Evolutionary conservation across 2,329 filamentous ascomycete species (phyloP), one percentile per base, ranked within the genome.

Genomic region (Fusarium devonianum): DNA sequence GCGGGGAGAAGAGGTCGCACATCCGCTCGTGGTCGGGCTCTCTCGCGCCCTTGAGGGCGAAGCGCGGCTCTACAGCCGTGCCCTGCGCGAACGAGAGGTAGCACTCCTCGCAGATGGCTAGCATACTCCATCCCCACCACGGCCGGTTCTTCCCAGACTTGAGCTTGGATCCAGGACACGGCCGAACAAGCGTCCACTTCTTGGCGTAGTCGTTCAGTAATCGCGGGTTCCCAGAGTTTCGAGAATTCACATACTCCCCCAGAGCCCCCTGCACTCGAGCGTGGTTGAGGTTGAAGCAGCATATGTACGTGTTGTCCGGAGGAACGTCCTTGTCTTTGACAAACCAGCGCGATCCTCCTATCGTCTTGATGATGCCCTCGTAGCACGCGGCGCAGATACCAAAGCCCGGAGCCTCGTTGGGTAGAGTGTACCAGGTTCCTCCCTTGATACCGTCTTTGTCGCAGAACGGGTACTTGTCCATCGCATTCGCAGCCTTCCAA

Each of bases 1-100:
- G 71, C 17, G 65, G 60, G 5, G 69, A 72, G 47, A 71, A 75
- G 32, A 73, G 52, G 34, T 74, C 71, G 53, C 73, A 74, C 62
- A 74, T 69, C 3, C 57, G 51, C 25, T 48, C 22, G 0, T 41
- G 49, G 48, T 45, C 29, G 0, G 61, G 33, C 1, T 64, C 51
- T 2, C 47, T 23, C 2, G 47, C 37, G 5, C 68, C 65, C 2
- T 55, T 57, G 12, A 73, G 53, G 2, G 56, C 54, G 62, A 73
- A 73, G 2, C 53, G 44, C 18, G 52, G 22, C 8, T 69, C 71
- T 0, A 74, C 50, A 0, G 51, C 30, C 0, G 63, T 66, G 0
- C 63, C 64, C 26, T 60, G 61, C 2, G 67, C 67, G 25, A 73
- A 72, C 9, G 67, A 64, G 21, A 60, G 47, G 37, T 72, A 71